phyloP scores from a whole-genome alignment of 257 asterid genomes.

The Ocimum tenuiflorum region DNA sequence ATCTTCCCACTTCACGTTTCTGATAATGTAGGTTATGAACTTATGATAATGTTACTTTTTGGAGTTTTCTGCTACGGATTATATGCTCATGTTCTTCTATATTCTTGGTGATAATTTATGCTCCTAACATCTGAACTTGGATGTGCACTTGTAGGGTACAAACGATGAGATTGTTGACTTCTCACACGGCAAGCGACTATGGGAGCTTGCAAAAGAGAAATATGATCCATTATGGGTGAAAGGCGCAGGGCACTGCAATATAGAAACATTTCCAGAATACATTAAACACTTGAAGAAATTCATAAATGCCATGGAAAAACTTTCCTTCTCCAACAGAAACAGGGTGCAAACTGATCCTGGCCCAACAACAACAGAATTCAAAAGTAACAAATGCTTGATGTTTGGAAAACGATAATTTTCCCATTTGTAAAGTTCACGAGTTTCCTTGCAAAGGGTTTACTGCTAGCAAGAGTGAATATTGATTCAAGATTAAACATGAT shows the following conservation, averaged over 20 bases:
- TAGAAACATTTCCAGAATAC: constrained; percentile 88
- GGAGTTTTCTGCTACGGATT: neutral
- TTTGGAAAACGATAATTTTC: constrained; percentile 43
- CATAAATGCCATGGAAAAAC: constrained; percentile 79
- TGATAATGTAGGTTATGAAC: neutral
- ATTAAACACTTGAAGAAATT: constrained; percentile 77
- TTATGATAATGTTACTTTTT: neutral
- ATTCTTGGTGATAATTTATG: neutral
- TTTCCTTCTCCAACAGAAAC: constrained; percentile 58
- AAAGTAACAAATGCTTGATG: constrained; percentile 76
- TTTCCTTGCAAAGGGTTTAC: too few species aligned
- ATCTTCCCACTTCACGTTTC: neutral
- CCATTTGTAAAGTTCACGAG: neutral
- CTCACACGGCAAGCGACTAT: constrained; percentile 86
- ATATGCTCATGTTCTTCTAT: neutral
- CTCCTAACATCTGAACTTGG: neutral
- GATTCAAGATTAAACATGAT: constrained; percentile 2
- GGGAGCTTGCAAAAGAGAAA: constrained; percentile 96
- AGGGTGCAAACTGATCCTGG: constrained; percentile 26
- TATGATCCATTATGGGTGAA: constrained; percentile 91
- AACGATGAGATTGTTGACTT: constrained; percentile 80
- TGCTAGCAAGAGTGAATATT: too few species aligned
- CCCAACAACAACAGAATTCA: constrained; percentile 40
- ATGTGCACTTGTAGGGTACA: constrained; percentile 56
- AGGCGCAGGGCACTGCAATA: constrained; percentile 99